Base-by-base conservation (phyloP, 352 stramenopile species). In the Ophiocytium majus region DNA sequence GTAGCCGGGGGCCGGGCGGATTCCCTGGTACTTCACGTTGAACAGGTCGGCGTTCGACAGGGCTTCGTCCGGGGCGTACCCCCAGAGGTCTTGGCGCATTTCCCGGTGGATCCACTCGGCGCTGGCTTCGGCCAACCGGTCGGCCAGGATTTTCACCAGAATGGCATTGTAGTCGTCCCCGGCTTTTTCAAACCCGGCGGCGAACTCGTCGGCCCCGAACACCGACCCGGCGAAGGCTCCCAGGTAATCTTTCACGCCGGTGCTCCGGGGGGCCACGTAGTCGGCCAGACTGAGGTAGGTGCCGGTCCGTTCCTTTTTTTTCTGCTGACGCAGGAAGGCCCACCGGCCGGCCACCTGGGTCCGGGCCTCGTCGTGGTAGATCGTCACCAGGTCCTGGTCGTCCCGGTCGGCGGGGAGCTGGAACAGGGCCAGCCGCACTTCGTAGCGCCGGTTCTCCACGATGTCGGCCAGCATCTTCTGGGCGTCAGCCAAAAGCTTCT, bases 11-110 rank as follows among this genome's bases (percentile, higher is more conserved):
- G 57, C 57, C 28, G 57, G 57, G 23, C 57, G 57, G 28, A 71
- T 71, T 71, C 57, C 57, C 28, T 71, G 57, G 57, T 71, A 71
- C 28, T 71, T 71, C 57, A 23, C 57, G 23, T 71, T 71, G 23
- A 71, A 23, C 57, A 71, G 23, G 23, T 71, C 57, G 28, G 23
- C 57, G 57, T 71, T 23, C 19, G 57, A 23, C 23, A 71, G 57
- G 19, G 23, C 28, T 28, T 71, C 57, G 57, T 23, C 23, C 23
- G 57, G 28, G 57, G 28, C 57, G 28, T 71, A 71, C 28, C 57
- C 57, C 57, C 57, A 71, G 28, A 23, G 28, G 28, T 71, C 57
- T 28, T 71, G 23, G 57, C 57, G 57, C 23, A 71, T 71, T 71
- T 71, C 28, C 28, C 28, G 19, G 57, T 71, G 57, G 28, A 71